phyloP scores from a whole-genome alignment of 2,329 filamentous ascomycete genomes.

The Monosporascus sp. region DNA sequence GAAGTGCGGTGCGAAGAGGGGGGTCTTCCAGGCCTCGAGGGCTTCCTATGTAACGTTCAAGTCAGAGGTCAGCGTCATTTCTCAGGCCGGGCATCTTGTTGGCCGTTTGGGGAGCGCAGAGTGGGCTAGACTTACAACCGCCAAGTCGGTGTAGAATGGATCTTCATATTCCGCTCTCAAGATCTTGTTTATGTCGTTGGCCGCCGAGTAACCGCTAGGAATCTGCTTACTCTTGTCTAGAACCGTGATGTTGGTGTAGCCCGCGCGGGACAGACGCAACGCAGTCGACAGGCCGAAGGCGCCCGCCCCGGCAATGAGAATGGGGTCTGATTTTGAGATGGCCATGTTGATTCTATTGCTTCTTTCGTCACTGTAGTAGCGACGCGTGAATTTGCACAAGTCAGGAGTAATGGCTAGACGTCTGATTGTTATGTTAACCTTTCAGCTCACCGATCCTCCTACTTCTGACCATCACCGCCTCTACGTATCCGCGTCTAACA shows the following conservation, averaged over 20 bases:
- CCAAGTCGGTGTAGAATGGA: slow-evolving; percentile 49
- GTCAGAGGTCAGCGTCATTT: neutral
- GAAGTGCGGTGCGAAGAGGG: slow-evolving; percentile 49
- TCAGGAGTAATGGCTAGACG: neutral
- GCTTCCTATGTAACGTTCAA: slow-evolving; percentile 31
- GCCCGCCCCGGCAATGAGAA: slow-evolving; percentile 32
- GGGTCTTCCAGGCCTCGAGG: slow-evolving; percentile 45
- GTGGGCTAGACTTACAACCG: slow-evolving; percentile 45
- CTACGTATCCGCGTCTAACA: neutral
- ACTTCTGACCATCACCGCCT: neutral
- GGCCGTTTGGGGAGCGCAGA: no score
- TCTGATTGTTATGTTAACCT: neutral
- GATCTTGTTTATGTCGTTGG: slow-evolving; percentile 59
- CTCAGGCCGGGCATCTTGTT: no score
- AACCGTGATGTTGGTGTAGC: slow-evolving; percentile 36
- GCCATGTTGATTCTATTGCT: neutral
- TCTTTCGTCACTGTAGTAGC: neutral
- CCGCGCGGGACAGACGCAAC: slow-evolving; percentile 33
- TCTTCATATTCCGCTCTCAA: slow-evolving; percentile 56
- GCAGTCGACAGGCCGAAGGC: slow-evolving; percentile 34
- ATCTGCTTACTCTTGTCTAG: slow-evolving; percentile 27
- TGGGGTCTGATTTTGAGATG: slow-evolving; percentile 10
- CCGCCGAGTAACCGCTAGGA: slow-evolving; percentile 45
- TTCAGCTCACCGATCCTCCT: neutral
- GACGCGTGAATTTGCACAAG: neutral